Evolutionary conservation across 768 basidiomycete genomes (phyloP).

Genomic region (Podaxis pistillaris): DNA sequence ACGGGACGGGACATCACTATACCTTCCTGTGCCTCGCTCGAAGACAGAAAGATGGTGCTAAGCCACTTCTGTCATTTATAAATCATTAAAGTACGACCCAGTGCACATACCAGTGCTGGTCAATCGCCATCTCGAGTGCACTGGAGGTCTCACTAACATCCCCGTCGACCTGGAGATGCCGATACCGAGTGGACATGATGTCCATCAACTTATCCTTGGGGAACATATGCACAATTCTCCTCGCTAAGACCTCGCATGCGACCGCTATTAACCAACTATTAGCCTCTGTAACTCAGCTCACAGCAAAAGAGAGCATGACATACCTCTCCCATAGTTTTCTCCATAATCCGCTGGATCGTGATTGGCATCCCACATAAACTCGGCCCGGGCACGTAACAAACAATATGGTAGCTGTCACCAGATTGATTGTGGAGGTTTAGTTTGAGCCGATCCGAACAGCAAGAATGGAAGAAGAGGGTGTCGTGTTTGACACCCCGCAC

Average conservation of each 20-base stretch:
- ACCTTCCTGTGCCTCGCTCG: constrained; percentile 80
- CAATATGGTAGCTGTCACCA: constrained; percentile 71
- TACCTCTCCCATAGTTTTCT: constrained; percentile 81
- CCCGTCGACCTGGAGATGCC: constrained; percentile 70
- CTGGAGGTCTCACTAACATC: constrained; percentile 73
- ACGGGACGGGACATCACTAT: constrained; percentile 25
- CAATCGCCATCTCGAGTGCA: constrained; percentile 88
- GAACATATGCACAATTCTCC: constrained; percentile 71
- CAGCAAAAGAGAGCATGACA: constrained; percentile 10
- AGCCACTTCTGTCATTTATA: not conserved
- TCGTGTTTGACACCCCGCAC: not conserved
- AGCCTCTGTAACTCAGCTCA: not conserved
- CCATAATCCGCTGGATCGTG: constrained; percentile 82
- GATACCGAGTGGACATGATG: constrained; percentile 79
- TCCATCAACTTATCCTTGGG: constrained; percentile 60
- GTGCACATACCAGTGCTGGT: constrained; percentile 71
- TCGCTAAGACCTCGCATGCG: constrained; percentile 84
- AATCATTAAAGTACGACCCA: not conserved
- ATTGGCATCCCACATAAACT: constrained; percentile 82
- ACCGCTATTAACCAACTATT: constrained; percentile 43
- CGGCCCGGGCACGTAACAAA: constrained; percentile 70
- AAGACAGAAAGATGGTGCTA: constrained; percentile 83
- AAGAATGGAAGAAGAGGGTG: not conserved
- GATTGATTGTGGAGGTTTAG: not conserved
- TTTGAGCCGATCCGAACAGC: constrained; percentile 1